Percentiles rank a stretch among this genome's conserved stretches.
phyloP scores from a whole-genome alignment of 148 eudicot species.

The Persicaria maculosa region DNA sequence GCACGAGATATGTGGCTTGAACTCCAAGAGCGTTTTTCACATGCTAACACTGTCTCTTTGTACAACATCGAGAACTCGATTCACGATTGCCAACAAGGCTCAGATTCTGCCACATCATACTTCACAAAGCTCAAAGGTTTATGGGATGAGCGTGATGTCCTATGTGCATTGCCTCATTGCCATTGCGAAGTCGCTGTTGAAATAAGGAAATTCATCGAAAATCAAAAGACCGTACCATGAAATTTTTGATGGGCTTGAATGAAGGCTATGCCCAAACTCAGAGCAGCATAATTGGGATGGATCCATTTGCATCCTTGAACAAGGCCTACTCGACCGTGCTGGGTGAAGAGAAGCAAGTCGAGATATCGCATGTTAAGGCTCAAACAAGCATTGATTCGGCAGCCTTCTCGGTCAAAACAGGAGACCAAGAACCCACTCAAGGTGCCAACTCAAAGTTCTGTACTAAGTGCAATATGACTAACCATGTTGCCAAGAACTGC shows the following conservation, averaged over 20 bases:
- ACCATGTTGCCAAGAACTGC: not conserved
- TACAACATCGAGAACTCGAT: not conserved
- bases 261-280: not conserved
- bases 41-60: not conserved
- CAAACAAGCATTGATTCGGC: not conserved
- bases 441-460: not conserved
- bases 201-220: not conserved
- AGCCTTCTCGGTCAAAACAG: not conserved
- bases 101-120: not conserved
- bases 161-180: not conserved
- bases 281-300: not conserved
- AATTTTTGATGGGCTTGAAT: not conserved
- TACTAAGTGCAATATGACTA: not conserved
- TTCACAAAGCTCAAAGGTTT: not conserved
- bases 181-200: not conserved
- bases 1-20: not conserved
- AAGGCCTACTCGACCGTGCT: not conserved
- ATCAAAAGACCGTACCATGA: not conserved
- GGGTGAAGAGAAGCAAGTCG: not conserved
- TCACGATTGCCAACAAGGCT: not conserved
- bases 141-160: not conserved
- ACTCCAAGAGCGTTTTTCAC: not conserved
- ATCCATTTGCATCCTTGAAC: not conserved
- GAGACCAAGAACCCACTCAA: not conserved
- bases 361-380: not conserved